phyloP scores from a whole-genome alignment of 805 yeast genomes.

The Ogataea nakhonphanomensis region DNA sequence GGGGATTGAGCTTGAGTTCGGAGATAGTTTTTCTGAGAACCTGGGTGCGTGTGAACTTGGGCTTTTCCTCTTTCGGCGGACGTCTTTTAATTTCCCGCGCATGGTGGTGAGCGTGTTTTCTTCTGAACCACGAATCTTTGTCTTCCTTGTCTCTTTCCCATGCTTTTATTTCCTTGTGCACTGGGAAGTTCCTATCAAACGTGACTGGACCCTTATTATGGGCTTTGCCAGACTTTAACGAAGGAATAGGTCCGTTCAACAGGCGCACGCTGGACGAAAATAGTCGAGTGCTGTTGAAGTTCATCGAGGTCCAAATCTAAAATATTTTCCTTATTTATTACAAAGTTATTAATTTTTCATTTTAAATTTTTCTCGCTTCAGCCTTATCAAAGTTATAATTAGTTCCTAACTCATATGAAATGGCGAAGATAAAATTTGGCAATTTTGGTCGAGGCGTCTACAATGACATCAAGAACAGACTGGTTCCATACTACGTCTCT shows the following conservation, averaged over 20 bases:
- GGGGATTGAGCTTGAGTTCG: conserved; percentile 36
- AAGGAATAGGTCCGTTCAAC: conserved; percentile 26
- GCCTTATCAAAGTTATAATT: background rate
- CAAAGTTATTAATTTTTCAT: background rate
- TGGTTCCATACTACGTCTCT: conserved; percentile 61
- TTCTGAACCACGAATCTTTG: conserved; percentile 59
- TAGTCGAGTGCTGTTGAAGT: background rate
- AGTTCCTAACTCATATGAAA: too few relatives aligned
- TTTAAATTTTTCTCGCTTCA: conserved; percentile 1
- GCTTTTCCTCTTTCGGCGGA: conserved; percentile 7
- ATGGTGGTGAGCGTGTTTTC: conserved; percentile 65
- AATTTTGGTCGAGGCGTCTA: conserved; percentile 47
- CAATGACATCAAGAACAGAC: conserved; percentile 46
- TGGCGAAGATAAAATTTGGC: background rate
- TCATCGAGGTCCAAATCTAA: background rate
- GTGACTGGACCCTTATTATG: conserved; percentile 12
- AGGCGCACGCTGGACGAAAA: conserved; percentile 1
- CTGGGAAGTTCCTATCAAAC: conserved; percentile 46
- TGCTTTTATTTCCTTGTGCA: conserved; percentile 43
- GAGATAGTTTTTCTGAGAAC: conserved; percentile 15
- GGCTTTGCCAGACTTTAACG: conserved; percentile 20
- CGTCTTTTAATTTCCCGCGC: conserved; percentile 35
- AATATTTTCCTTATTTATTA: background rate
- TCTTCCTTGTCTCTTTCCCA: conserved; percentile 64
- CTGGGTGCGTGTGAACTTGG: conserved; percentile 2